A percentile compares a stretch with the other conserved stretches of the same genome.
These are phyloP conservation scores for Malus sylvestris DNA, from an alignment of 306 rosid species.

Conservation along the genomic window DNA sequence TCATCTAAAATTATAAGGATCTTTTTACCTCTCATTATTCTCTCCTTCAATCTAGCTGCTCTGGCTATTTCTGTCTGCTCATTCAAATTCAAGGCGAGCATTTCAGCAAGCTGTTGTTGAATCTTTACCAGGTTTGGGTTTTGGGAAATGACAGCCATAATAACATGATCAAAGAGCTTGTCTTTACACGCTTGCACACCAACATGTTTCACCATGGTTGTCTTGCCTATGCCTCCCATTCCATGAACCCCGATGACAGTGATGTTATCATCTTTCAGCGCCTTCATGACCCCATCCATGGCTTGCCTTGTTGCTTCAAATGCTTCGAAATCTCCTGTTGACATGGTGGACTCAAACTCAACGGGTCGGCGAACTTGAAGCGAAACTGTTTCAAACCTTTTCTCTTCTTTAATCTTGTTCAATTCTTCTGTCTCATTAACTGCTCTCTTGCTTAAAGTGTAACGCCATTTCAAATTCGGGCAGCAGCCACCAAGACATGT, in stretches of 20 bases:
- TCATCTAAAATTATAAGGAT: conserved; percentile 20
- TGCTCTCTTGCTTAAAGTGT: neutral
- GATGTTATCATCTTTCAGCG: neutral
- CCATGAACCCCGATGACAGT: neutral
- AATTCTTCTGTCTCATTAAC: neutral
- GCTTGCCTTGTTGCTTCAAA: neutral
- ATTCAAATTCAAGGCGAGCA: neutral
- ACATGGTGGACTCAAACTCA: neutral
- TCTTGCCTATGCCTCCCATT: neutral
- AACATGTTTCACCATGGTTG: neutral
- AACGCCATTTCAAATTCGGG: neutral
- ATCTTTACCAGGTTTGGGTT: neutral
- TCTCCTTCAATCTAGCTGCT: neutral
- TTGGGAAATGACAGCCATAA: neutral
- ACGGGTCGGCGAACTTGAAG: neutral
- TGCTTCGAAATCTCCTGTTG: neutral
- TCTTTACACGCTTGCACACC: neutral
- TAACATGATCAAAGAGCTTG: neutral
- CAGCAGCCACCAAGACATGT: neutral
- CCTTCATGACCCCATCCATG: neutral
- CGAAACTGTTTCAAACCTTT: neutral
- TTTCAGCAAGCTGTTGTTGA: neutral
- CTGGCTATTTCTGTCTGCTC: neutral
- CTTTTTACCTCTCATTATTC: neutral
- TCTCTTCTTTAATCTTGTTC: neutral